Evolutionary conservation across 2,329 filamentous ascomycete species (phyloP), one percentile per base, ranked within the genome.

Genomic region (Mycogone perniciosa): DNA sequence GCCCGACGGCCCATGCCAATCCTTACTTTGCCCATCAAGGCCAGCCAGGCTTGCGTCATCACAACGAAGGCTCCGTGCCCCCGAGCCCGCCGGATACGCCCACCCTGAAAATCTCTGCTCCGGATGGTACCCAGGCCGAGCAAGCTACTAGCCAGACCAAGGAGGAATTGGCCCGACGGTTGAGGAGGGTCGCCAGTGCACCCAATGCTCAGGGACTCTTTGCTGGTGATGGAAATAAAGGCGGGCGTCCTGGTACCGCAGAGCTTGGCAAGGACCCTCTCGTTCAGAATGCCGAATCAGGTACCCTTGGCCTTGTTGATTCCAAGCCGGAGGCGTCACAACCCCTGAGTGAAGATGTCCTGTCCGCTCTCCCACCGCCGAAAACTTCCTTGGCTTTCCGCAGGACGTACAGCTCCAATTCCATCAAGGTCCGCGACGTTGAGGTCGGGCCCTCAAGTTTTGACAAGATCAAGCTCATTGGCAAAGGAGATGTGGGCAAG

Each of bases 401-500:
- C 63, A 82, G 93, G 66, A 99, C 93, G 3, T 99, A 99, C 69
- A 97, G 93, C 71, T 96, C 92, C 59, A 99, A 97, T 70, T 97
- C 93, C 38, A 99, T 99, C 76, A 99, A 99, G 72, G 89, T 97
- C 59, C 83, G 93, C 62, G 90, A 96, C 67, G 93, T 99, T 44
- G 93, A 99, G 71, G 93, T 99, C 34, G 88, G 90, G 0, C 93
- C 93, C 0, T 79, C 88, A 56, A 97, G 92, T 67, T 99, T 99
- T 63, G 93, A 99, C 77, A 99, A 99, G 81, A 96, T 99, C 71
- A 99, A 99, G 71, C 79, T 99, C 71, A 96, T 99, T 64, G 93
- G 93, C 51, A 99, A 99, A 74, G 93, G 93, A 52, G 93, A 99
- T 70, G 93, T 99, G 27, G 93, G 93, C 55, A 99, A 99, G 74